phyloP scores from a whole-genome alignment of 2,329 filamentous ascomycete species.

The Diaporthe longicolla region DNA sequence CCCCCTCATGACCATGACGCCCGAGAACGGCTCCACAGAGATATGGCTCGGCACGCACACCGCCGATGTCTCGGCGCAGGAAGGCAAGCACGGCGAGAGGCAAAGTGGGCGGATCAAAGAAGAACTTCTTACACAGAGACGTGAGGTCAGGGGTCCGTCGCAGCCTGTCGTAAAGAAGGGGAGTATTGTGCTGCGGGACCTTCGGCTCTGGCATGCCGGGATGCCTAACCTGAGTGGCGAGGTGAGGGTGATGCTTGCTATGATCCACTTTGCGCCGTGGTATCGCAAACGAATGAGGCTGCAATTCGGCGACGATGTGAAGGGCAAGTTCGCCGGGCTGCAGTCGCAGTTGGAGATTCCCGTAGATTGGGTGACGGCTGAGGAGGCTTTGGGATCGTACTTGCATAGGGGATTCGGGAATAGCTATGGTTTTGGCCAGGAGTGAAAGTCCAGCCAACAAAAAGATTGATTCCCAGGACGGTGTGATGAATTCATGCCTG shows the following conservation, averaged over 20 bases:
- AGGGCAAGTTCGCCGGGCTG: conserved; percentile 56
- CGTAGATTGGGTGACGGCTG: conserved; percentile 61
- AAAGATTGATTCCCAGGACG: too few species aligned
- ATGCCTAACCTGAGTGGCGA: conserved; percentile 69
- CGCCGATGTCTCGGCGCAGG: conserved; percentile 56
- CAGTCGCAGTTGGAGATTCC: conserved; percentile 59
- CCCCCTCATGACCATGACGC: conserved; percentile 64
- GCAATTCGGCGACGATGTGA: conserved; percentile 66
- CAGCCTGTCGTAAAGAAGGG: conserved; percentile 69
- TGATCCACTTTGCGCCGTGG: conserved; percentile 72
- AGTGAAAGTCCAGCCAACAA: not conserved
- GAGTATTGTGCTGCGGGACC: conserved; percentile 69
- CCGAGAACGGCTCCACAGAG: conserved; percentile 69
- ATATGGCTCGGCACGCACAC: conserved; percentile 72
- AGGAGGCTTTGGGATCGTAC: conserved; percentile 60
- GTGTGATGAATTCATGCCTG: too few species aligned
- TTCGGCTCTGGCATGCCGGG: conserved; percentile 75
- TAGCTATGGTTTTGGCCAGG: conserved; percentile 73
- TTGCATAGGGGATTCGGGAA: conserved; percentile 72
- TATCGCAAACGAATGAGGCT: conserved; percentile 71
- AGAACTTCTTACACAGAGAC: conserved; percentile 56
- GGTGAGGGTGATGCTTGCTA: conserved; percentile 71
- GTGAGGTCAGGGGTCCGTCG: conserved; percentile 56
- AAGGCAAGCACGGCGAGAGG: conserved; percentile 64
- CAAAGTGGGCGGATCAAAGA: conserved; percentile 65